Percentiles rank a stretch among this genome's conserved stretches.
These are phyloP conservation scores for Suhomyces kilbournensis DNA, from an alignment of 805 yeast genomes.

Conservation along the genomic window DNA sequence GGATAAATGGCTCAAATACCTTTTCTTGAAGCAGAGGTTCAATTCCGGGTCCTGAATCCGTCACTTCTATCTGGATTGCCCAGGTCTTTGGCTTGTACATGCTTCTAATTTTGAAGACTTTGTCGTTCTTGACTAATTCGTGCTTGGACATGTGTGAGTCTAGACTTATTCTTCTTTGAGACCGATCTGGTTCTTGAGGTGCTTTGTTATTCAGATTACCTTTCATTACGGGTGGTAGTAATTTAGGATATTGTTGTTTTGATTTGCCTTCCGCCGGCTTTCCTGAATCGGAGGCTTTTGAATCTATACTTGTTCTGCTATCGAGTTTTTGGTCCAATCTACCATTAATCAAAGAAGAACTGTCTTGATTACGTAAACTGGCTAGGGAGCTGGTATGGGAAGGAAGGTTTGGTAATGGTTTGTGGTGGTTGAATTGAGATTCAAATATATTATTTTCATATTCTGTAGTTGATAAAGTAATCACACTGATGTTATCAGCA, in stretches of 20 bases:
- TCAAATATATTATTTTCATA: constrained; percentile 37
- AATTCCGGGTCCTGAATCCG: constrained; percentile 94
- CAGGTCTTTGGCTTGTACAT: constrained; percentile 44
- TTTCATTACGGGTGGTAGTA: not conserved
- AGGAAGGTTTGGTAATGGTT: constrained; percentile 21
- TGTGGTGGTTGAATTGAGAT: constrained; percentile 30
- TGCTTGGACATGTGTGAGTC: constrained; percentile 3
- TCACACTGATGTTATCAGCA: constrained; percentile 25
- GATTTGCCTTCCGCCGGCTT: not conserved
- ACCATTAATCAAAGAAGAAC: not conserved
- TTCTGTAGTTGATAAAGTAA: constrained; percentile 37
- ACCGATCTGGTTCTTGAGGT: not conserved
- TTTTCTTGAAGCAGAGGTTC: constrained; percentile 75
- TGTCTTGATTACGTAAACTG: not conserved
- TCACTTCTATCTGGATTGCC: constrained; percentile 69
- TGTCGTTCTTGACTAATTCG: constrained; percentile 36
- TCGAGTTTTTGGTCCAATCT: too few species aligned
- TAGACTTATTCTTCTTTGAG: not conserved
- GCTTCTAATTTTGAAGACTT: constrained; percentile 32
- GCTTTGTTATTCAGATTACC: not conserved
- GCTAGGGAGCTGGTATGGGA: not conserved
- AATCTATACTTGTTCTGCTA: not conserved
- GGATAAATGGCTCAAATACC: constrained; percentile 94
- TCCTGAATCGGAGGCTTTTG: not conserved
- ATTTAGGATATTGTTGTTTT: not conserved